Evolutionary conservation across 2,329 filamentous ascomycete genomes (phyloP).

Genomic region (Phialocephala subalpina): DNA sequence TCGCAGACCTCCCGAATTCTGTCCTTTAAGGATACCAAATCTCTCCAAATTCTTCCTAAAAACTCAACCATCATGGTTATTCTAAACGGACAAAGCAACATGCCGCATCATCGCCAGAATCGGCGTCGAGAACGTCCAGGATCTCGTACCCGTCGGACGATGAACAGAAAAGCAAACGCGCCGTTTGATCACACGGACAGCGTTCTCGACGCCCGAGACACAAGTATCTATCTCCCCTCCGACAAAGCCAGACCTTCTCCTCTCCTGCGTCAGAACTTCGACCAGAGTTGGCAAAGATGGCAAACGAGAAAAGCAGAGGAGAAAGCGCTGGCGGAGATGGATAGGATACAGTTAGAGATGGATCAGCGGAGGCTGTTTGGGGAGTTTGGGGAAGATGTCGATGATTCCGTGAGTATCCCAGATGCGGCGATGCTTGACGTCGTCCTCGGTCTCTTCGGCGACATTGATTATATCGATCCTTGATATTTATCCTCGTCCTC

Average conservation of each 20-base stretch:
- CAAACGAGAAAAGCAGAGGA: conserved; percentile 41
- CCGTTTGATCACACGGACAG: conserved; percentile 38
- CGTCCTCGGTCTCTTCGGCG: conserved; percentile 43
- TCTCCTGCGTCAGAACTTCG: conserved; percentile 42
- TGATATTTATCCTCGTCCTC: conserved; percentile 27
- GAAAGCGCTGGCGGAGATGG: conserved; percentile 35
- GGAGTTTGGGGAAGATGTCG: conserved; percentile 43
- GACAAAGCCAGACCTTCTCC: conserved; percentile 40
- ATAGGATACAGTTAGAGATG: conserved; percentile 35
- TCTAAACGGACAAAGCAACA: conserved; percentile 33
- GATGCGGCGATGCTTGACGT: conserved; percentile 43
- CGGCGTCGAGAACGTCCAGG: conserved; percentile 43
- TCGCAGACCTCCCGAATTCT: conserved; percentile 37
- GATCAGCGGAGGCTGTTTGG: conserved; percentile 42
- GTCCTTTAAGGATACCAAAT: conserved; percentile 27
- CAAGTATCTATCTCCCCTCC: conserved; percentile 36
- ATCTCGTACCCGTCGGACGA: conserved; percentile 40
- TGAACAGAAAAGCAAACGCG: conserved; percentile 37
- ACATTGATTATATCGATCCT: conserved; percentile 45
- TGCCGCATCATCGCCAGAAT: conserved; percentile 41
- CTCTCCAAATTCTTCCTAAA: conserved; percentile 4
- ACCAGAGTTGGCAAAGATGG: conserved; percentile 43
- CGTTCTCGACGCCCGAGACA: conserved; percentile 38
- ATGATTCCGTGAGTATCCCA: conserved; percentile 42
- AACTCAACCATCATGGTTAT: conserved; percentile 29